A percentile compares a stretch with the other conserved stretches of the same genome.
These are phyloP conservation scores for Suillus bovinus DNA, from an alignment of 768 basidiomycete species.

Conservation along the genomic window DNA sequence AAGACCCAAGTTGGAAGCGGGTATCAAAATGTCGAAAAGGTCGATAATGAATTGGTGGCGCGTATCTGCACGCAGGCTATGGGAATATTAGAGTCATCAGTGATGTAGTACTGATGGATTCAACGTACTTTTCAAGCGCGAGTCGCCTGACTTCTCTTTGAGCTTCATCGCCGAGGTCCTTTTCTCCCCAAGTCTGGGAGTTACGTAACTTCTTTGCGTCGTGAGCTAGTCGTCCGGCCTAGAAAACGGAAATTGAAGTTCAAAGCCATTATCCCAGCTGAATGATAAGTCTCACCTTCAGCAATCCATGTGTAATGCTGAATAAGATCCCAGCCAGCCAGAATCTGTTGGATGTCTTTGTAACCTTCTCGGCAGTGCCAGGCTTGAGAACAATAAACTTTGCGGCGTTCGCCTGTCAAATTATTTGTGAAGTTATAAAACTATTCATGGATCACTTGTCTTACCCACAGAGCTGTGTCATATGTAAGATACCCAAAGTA, in stretches of 20 bases:
- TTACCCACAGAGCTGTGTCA: conserved; percentile 86
- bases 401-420: conserved; percentile 58
- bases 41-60: conserved; percentile 86
- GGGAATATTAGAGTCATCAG: conserved; percentile 11
- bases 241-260: background rate
- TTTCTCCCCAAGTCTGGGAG: conserved; percentile 54
- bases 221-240: conserved; percentile 63
- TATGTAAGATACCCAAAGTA: conserved; percentile 88
- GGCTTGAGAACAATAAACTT: conserved; percentile 65
- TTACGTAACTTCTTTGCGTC: conserved; percentile 56
- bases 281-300: conserved; percentile 53
- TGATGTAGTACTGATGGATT: background rate
- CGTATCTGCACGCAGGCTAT: conserved; percentile 61
- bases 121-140: conserved; percentile 52
- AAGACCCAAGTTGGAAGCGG: conserved; percentile 78
- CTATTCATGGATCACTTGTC: conserved; percentile 17
- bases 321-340: conserved; percentile 89
- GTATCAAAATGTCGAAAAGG: conserved; percentile 85
- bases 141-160: conserved; percentile 66
- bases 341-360: conserved; percentile 73
- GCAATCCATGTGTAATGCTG: conserved; percentile 66
- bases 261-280: background rate
- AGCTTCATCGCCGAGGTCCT: conserved; percentile 64
- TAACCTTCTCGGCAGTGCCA: conserved; percentile 57
- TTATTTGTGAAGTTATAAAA: background rate